phyloP scores from a whole-genome alignment of 805 yeast genomes.

The Lipomyces spencermartinsiae region DNA sequence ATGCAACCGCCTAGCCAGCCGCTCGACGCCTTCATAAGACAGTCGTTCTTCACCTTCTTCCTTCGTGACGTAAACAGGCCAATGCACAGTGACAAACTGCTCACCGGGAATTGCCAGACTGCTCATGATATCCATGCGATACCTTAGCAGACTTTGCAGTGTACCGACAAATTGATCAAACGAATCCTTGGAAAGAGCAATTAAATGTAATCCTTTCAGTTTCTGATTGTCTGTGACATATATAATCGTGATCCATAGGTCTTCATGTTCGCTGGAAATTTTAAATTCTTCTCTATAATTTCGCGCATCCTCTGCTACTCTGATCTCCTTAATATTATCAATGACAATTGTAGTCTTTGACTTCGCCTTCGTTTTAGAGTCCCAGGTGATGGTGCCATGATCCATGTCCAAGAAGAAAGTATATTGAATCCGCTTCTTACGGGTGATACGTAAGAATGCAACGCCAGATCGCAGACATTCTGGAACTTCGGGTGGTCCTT shows the following conservation, averaged over 20 bases:
- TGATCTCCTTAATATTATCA: conserved; percentile 68
- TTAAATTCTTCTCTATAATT: conserved; percentile 87
- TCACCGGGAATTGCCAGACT: conserved; percentile 69
- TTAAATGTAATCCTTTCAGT: conserved; percentile 78
- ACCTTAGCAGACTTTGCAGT: conserved; percentile 59
- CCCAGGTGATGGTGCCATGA: conserved; percentile 64
- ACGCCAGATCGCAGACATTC: conserved; percentile 63
- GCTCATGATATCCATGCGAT: conserved; percentile 66
- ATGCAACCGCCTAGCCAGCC: conserved; percentile 69
- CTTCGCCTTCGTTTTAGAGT: conserved; percentile 48
- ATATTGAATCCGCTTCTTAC: conserved; percentile 67
- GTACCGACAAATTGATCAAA: conserved; percentile 63
- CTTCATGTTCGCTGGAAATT: conserved; percentile 66
- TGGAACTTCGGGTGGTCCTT: conserved; percentile 50
- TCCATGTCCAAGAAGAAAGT: conserved; percentile 62
- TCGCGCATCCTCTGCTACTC: conserved; percentile 72
- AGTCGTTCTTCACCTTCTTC: conserved; percentile 42
- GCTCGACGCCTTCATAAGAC: conserved; percentile 70
- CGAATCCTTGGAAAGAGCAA: conserved; percentile 62
- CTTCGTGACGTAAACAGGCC: conserved; percentile 56
- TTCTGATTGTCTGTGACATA: conserved; percentile 67
- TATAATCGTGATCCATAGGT: conserved; percentile 80
- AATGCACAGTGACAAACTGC: conserved; percentile 66
- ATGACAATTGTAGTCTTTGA: conserved; percentile 48
- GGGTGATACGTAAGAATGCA: conserved; percentile 70